Evolutionary conservation across 768 basidiomycete genomes (phyloP).

Genomic region (Piloderma croceum): DNA sequence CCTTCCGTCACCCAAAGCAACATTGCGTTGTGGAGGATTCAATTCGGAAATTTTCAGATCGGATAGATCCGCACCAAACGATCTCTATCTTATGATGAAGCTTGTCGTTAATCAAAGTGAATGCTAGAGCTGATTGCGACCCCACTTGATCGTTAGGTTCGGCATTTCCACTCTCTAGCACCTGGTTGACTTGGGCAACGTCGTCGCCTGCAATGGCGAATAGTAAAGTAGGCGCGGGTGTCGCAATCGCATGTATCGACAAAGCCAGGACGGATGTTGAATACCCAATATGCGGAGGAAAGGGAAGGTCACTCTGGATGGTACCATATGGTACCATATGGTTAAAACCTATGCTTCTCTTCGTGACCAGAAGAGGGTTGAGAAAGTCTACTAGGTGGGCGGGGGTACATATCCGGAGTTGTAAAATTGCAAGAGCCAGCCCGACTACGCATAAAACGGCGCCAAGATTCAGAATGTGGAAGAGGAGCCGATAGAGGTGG

Average conservation of each 20-base stretch:
- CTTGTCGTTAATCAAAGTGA: conserved; percentile 67
- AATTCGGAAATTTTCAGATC: too few species aligned
- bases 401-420: too few species aligned
- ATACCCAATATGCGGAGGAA: too few species aligned
- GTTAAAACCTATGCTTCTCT: conserved; percentile 31
- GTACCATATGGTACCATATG: too few species aligned
- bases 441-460: too few species aligned
- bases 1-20: conserved; percentile 7
- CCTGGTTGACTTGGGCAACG: conserved; percentile 60
- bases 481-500: conserved; percentile 37
- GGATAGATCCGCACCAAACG: conserved; percentile 64
- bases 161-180: conserved; percentile 62
- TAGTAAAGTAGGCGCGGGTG: conserved; percentile 64
- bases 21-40: conserved; percentile 15
- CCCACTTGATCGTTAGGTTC: conserved; percentile 72
- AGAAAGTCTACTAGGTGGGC: conserved; percentile 43
- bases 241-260: conserved; percentile 51
- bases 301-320: too few species aligned
- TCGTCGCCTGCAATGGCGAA: conserved; percentile 85
- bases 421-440: too few species aligned
- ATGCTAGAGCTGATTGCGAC: conserved; percentile 69
- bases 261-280: conserved; percentile 26
- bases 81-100: conserved; percentile 68
- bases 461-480: conserved; percentile 35
- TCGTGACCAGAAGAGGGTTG: conserved; percentile 33